Evolutionary conservation across 768 basidiomycete species (phyloP), one percentile per base, ranked within the genome.

Genomic region (Sarcodon sp.): DNA sequence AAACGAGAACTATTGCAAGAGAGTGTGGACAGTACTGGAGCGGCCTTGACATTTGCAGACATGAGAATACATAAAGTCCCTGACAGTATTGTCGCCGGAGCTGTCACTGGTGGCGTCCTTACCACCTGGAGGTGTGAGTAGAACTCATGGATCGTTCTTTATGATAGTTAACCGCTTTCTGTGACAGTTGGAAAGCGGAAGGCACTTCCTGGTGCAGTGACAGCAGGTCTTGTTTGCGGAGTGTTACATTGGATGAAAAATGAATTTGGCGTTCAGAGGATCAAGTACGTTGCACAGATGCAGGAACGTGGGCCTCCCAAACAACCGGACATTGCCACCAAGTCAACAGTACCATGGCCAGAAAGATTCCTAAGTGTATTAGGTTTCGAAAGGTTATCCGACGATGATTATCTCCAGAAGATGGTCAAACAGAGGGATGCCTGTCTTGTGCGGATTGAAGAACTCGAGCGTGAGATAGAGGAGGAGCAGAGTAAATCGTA

Each of bases 1-100:
- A 68, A 68, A 58, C 64, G 65, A 50, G 56, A 56, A 13, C 44
- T 56, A 47, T 60, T 65, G 16, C 51, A 62, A 5, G 36, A 15
- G n/a, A 50, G 50, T 7, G 35, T 60, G 50, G 36, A 48, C 49
- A 49, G 18, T 34, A 15, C 15, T 49, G 34, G 33, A 47, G 38
- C 46, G 15, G 47, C 33, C 11, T 53, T 72, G 35, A 65, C 74
- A 18, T 76, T 68, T 69, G 61, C 66, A 37, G 74, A 81, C 43
- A 61, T 87, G 51, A 71, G 85, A 45, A 69, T 64, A 51, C 68
- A 77, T 32, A 71, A 76, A 47, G 61, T 88, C 4, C 65, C 85
- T 3, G 89, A 91, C 59, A 82, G 78, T 12, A 75, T 73, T n/a
- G 21, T 85, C 13, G 84, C 87, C 51, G 89, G 89, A 13, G 77